Conservation (phyloP, 2,329 filamentous ascomycete species). For the Aspergillus persii region DNA sequence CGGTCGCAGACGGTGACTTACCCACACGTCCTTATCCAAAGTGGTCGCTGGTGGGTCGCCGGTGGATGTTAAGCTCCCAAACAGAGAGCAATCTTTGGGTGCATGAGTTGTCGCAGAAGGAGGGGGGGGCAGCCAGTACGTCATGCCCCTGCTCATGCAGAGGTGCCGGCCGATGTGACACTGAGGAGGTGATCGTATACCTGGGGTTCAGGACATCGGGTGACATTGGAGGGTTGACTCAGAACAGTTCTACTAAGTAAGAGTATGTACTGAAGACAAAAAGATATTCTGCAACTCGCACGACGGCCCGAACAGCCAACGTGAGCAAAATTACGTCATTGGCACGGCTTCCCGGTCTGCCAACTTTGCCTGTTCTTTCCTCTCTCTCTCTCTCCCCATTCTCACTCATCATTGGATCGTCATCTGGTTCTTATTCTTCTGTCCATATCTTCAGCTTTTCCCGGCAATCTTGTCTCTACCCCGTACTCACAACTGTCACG, state of each 20-base stretch:
- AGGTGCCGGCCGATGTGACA: conserved; percentile 9
- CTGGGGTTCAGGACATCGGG: not conserved
- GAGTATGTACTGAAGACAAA: conserved; percentile 5
- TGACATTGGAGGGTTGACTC: not conserved
- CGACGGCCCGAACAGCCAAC: conserved; percentile 9
- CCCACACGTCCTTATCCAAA: conserved; percentile 34
- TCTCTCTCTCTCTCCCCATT: not conserved
- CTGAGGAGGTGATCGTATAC: conserved; percentile 8
- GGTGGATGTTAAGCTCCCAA: conserved; percentile 28
- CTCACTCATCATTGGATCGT: not conserved
- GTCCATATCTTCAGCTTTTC: not conserved
- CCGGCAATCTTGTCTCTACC: not conserved
- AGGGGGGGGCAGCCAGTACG: conserved; percentile 8
- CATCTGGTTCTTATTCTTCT: not conserved
- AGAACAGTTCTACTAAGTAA: not conserved
- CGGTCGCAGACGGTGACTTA: conserved; percentile 24
- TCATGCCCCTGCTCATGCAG: not conserved
- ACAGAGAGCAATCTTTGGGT: conserved; percentile 8
- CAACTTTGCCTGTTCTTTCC: not conserved
- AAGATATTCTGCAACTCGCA: conserved; percentile 14
- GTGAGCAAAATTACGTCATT: conserved; percentile 10
- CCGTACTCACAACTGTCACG: not conserved
- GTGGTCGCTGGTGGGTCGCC: conserved; percentile 32
- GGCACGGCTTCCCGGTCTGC: conserved; percentile 12
- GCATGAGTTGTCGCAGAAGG: conserved; percentile 9